Evolutionary conservation across 805 yeast species (phyloP).

Genomic region (Millerozyma acaciae): DNA sequence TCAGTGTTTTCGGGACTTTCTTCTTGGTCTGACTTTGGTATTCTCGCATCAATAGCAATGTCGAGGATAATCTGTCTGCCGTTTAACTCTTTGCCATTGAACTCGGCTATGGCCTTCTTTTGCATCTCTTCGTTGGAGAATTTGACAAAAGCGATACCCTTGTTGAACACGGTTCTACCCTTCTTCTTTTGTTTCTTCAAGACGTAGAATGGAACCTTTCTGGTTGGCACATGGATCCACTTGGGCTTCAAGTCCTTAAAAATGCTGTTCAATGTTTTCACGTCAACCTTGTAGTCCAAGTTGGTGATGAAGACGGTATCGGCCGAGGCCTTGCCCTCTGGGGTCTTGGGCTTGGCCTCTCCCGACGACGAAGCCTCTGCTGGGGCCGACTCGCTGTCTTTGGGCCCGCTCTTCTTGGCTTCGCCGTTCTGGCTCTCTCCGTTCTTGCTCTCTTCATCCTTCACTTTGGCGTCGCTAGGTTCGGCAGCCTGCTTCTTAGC

Average conservation of each 20-base stretch:
- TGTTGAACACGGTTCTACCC: conserved; percentile 46
- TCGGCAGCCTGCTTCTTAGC: conserved; percentile 14
- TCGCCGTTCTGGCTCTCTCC: conserved; percentile 3
- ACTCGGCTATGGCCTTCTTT: conserved; percentile 64
- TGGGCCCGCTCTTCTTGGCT: conserved; percentile 9
- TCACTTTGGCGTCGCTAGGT: conserved; percentile 4
- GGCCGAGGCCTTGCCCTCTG: conserved; percentile 52
- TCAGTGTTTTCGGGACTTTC: conserved; percentile 15
- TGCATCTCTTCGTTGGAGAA: conserved; percentile 61
- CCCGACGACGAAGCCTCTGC: conserved; percentile 1
- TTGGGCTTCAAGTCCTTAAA: conserved; percentile 49
- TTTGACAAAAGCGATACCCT: conserved; percentile 65
- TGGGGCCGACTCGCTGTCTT: conserved; percentile 1
- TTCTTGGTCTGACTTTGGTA: conserved; percentile 23
- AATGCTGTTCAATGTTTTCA: conserved; percentile 42
- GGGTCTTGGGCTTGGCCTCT: conserved; percentile 13
- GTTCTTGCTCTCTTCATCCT: background rate
- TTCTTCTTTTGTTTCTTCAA: conserved; percentile 41
- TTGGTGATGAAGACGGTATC: conserved; percentile 62
- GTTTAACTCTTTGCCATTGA: conserved; percentile 60
- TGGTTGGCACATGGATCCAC: conserved; percentile 58
- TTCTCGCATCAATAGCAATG: conserved; percentile 64
- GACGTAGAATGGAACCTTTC: conserved; percentile 42
- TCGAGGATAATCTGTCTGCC: conserved; percentile 67
- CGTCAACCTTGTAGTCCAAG: conserved; percentile 49